These are phyloP conservation scores for Trametes sanguinea DNA, from an alignment of 768 basidiomycete genomes.

Conservation along the genomic window DNA sequence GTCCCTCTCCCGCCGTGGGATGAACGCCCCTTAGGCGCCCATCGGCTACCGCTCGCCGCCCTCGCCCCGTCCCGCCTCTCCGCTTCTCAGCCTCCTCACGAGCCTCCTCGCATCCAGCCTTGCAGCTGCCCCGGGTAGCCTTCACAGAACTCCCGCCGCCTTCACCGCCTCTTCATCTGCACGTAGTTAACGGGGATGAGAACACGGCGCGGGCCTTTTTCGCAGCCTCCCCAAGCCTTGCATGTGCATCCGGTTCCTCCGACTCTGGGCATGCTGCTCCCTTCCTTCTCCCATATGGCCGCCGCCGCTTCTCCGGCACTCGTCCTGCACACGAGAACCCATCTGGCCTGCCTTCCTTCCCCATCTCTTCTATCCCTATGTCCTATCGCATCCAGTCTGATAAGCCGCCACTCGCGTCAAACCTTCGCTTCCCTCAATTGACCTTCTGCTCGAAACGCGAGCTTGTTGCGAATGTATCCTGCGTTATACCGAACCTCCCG, in stretches of 20 bases:
- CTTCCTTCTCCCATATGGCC: constrained; percentile 1
- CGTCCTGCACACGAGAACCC: not conserved
- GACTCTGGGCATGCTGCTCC: not conserved
- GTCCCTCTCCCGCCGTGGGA: constrained; percentile 2
- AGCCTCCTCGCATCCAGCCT: constrained; percentile 41
- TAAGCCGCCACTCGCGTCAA: not conserved
- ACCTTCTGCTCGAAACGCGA: not conserved
- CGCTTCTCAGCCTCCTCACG: constrained; percentile 34
- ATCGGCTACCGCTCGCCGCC: constrained; percentile 10
- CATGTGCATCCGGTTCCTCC: not conserved
- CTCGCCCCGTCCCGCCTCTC: not conserved
- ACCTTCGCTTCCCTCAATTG: not conserved
- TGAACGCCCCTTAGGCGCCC: constrained; percentile 1
- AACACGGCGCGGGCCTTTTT: not conserved
- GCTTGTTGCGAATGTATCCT: too few relatives aligned
- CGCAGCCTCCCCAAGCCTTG: not conserved
- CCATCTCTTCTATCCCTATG: not conserved
- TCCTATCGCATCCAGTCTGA: not conserved
- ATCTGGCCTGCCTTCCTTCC: not conserved
- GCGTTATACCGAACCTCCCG: not conserved
- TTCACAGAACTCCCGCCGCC: constrained; percentile 55
- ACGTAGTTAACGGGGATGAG: too few relatives aligned
- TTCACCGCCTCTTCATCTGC: constrained; percentile 29
- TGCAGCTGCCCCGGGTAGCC: constrained; percentile 31
- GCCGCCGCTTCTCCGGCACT: not conserved